A percentile compares a stretch with the other conserved stretches of the same genome.
Conservation (phyloP, 208 protist species). For the Porcisia hertigi region DNA sequence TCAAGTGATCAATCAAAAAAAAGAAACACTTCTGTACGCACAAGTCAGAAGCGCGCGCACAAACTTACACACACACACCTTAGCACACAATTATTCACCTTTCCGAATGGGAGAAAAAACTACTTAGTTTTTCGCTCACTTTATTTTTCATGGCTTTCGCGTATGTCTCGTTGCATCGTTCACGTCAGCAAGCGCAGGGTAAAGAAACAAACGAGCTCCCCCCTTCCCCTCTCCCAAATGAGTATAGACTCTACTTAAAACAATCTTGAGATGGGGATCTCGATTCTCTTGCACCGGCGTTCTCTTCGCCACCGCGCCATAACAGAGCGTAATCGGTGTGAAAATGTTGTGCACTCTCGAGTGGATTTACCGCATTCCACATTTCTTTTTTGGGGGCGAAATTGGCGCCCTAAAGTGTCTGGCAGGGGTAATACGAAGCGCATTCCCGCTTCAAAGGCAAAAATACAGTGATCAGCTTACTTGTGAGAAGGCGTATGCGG, state of each 20-base stretch:
- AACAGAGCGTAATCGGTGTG: neutral
- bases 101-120: neutral
- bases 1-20: neutral
- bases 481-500: neutral
- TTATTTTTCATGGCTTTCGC: neutral
- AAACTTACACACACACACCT: neutral
- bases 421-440: neutral
- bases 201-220: neutral
- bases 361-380: neutral
- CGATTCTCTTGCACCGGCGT: neutral
- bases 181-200: neutral
- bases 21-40: neutral
- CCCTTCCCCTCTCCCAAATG: no score
- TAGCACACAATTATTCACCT: neutral
- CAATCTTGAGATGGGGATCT: no score
- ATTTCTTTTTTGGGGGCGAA: neutral
- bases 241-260: neutral
- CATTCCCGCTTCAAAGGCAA: no score
- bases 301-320: neutral
- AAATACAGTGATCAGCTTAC: neutral
- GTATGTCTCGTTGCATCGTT: neutral
- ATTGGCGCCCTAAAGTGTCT: neutral
- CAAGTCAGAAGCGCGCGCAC: neutral
- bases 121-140: neutral
- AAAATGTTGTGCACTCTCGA: neutral